phyloP scores from a whole-genome alignment of 2,329 filamentous ascomycete genomes.

The Pseudogymnoascus sp. region DNA sequence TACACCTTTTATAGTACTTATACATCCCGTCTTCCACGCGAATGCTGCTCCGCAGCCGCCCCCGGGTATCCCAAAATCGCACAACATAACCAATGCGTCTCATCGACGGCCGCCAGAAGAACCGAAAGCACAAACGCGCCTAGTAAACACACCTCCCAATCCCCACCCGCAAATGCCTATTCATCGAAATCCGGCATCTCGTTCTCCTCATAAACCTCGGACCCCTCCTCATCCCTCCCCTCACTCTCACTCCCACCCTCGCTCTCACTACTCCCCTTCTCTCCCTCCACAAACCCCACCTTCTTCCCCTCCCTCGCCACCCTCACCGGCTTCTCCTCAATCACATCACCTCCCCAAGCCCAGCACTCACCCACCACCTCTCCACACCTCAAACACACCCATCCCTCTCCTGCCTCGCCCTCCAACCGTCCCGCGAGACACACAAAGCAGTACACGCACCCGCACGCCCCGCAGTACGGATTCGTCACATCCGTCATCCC shows the following conservation, averaged over 20 bases:
- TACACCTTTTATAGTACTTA: conserved; percentile 1
- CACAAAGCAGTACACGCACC: conserved; percentile 92
- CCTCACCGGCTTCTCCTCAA: conserved; percentile 43
- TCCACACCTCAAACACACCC: conserved; percentile 84
- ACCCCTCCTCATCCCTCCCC: conserved; percentile 20
- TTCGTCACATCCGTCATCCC: conserved; percentile 92
- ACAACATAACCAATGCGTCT: conserved; percentile 1
- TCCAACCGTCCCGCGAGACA: conserved; percentile 87
- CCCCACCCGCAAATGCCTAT: neutral
- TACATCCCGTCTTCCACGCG: neutral
- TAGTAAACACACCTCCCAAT: neutral
- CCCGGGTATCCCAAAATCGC: conserved; percentile 5
- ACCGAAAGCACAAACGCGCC: conserved; percentile 4
- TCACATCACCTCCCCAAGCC: conserved; percentile 85
- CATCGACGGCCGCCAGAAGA: conserved; percentile 1
- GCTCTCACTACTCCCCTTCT: conserved; percentile 12
- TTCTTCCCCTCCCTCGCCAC: conserved; percentile 39
- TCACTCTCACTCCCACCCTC: conserved; percentile 9
- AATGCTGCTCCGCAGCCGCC: neutral
- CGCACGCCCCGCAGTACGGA: conserved; percentile 86
- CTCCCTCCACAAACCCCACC: conserved; percentile 51
- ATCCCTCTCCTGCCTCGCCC: conserved; percentile 88
- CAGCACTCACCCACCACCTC: conserved; percentile 75
- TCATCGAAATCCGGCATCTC: conserved; percentile 23
- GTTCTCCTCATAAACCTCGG: conserved; percentile 28